phyloP scores from a whole-genome alignment of 345 rosid genomes.

The Arabidopsis arenosa region DNA sequence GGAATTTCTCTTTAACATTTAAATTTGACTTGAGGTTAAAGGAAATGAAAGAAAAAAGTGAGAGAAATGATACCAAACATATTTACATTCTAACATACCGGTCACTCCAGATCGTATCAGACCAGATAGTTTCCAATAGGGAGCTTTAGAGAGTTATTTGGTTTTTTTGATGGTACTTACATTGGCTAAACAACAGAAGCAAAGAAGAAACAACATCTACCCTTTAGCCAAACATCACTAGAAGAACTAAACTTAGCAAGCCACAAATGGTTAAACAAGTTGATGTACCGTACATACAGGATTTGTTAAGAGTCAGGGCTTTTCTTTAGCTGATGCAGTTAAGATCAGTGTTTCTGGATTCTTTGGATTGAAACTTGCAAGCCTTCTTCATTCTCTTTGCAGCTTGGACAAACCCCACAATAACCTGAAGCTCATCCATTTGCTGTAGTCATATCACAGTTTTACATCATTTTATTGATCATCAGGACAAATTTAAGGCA shows the following conservation, averaged over 20 bases:
- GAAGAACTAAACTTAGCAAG: conserved; percentile 33
- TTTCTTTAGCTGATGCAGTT: conserved; percentile 46
- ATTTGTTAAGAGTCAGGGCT: conserved; percentile 30
- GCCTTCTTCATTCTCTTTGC: conserved; percentile 87
- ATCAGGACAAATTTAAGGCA: conserved; percentile 1
- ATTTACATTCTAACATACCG: conserved; percentile 36
- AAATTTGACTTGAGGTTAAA: not conserved
- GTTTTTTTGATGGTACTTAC: conserved; percentile 35
- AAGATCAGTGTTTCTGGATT: conserved; percentile 44
- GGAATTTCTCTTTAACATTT: too few species aligned
- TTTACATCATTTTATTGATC: conserved; percentile 8
- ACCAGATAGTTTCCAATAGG: conserved; percentile 22
- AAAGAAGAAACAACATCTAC: conserved; percentile 39
- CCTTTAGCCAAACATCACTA: conserved; percentile 34
- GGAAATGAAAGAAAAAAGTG: not conserved
- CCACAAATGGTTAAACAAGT: conserved; percentile 40
- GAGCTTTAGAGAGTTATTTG: conserved; percentile 33
- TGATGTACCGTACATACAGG: conserved; percentile 17
- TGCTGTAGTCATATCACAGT: conserved; percentile 53
- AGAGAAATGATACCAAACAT: not conserved
- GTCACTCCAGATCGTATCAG: not conserved
- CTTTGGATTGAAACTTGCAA: conserved; percentile 50
- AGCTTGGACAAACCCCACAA: conserved; percentile 90
- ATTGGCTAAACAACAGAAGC: conserved; percentile 37
- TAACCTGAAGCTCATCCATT: conserved; percentile 98